Evolutionary conservation across 2,329 filamentous ascomycete species (phyloP).

Genomic region (Amylocarpus encephaloides): DNA sequence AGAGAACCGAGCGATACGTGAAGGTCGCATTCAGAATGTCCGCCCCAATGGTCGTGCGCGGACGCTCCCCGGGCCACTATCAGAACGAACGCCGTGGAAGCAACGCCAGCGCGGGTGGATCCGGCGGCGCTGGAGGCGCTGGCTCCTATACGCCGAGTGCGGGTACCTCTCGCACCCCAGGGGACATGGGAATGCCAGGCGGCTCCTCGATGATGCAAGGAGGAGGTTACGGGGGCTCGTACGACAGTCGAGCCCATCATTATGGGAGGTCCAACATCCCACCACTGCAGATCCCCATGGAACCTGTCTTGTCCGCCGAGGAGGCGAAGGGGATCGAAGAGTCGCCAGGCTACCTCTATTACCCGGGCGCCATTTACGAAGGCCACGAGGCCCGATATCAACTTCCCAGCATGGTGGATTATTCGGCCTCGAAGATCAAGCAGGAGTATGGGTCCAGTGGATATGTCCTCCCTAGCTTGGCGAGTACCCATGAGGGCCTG

Average conservation of each 20-base stretch:
- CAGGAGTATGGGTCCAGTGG: conserved; percentile 21
- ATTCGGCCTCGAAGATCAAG: conserved; percentile 26
- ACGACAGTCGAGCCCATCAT: conserved; percentile 26
- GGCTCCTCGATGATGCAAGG: conserved; percentile 25
- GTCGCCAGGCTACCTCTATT: conserved; percentile 28
- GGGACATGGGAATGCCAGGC: conserved; percentile 28
- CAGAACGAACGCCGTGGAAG: conserved; percentile 45
- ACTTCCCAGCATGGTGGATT: conserved; percentile 22
- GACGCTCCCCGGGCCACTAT: conserved; percentile 58
- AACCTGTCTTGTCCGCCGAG: conserved; percentile 28
- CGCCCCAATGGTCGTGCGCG: conserved; percentile 59
- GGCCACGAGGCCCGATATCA: conserved; percentile 25
- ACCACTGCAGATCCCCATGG: conserved; percentile 27
- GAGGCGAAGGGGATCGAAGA: conserved; percentile 29
- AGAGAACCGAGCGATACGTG: conserved; percentile 40
- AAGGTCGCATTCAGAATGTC: conserved; percentile 54
- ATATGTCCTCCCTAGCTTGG: conserved; percentile 25
- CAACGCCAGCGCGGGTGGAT: conserved; percentile 48
- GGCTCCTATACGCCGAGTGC: conserved; percentile 27
- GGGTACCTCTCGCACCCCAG: conserved; percentile 19
- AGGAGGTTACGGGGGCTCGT: conserved; percentile 21
- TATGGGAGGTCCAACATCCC: conserved; percentile 19
- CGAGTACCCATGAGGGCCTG: conserved; percentile 17
- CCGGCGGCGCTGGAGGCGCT: conserved; percentile 24
- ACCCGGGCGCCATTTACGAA: conserved; percentile 27